phyloP scores from a whole-genome alignment of 179 eudicot species.

The Nepenthes alata region DNA sequence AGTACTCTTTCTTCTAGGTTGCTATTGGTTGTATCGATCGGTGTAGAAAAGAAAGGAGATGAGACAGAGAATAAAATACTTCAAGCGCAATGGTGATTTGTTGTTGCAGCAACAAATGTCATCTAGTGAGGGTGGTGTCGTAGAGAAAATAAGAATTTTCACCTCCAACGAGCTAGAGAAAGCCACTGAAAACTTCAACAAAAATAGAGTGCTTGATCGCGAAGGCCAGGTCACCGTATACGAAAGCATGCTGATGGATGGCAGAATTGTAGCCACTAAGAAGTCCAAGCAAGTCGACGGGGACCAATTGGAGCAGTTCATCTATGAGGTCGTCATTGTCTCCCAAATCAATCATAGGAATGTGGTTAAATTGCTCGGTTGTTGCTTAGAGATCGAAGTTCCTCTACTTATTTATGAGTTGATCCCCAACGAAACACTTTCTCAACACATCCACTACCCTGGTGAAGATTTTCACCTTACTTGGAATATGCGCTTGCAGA shows the following conservation, averaged over 20 bases:
- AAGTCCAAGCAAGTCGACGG: slow-evolving; percentile 26
- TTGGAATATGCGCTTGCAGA: slow-evolving; percentile 18
- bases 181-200: slow-evolving; percentile 33
- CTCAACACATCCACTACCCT: slow-evolving; percentile 19
- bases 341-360: slow-evolving; percentile 33
- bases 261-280: slow-evolving; percentile 23
- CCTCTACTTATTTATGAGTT: slow-evolving; percentile 35
- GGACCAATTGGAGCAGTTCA: slow-evolving; percentile 23
- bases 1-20: slow-evolving; percentile 2
- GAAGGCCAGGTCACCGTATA: slow-evolving; percentile 38
- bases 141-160: slow-evolving; percentile 26
- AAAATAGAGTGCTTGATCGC: slow-evolving; percentile 31
- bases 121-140: slow-evolving; percentile 15
- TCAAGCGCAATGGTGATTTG: slow-evolving; percentile 22
- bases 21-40: slow-evolving; percentile 6
- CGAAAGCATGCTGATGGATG: slow-evolving; percentile 26
- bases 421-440: slow-evolving; percentile 22
- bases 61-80: slow-evolving; percentile 12
- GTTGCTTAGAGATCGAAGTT: slow-evolving; percentile 32
- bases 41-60: slow-evolving; percentile 8
- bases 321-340: slow-evolving; percentile 31
- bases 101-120: slow-evolving; percentile 17
- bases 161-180: slow-evolving; percentile 22
- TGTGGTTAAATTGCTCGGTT: slow-evolving; percentile 30
- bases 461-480: slow-evolving; percentile 14